Evolutionary conservation across 2,329 filamentous ascomycete species (phyloP).

Genomic region (Talaromyces sp.): DNA sequence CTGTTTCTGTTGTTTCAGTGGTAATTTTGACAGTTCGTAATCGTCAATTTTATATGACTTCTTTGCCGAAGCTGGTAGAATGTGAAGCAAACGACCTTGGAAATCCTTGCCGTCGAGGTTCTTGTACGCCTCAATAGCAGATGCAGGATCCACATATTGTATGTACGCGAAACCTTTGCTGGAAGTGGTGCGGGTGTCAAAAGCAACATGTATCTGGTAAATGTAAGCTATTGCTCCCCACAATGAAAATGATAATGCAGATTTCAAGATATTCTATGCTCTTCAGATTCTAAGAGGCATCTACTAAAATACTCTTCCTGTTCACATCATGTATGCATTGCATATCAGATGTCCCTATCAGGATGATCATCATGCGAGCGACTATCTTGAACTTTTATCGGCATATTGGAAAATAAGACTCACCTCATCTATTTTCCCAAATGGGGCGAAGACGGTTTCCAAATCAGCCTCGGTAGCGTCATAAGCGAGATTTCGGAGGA

Average conservation of each 20-base stretch:
- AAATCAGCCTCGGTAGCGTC: conserved; percentile 74
- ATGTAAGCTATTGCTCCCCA: conserved; percentile 40
- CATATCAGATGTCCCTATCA: conserved; percentile 99
- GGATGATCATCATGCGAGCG: conserved; percentile 83
- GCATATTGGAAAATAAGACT: conserved; percentile 37
- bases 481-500: conserved; percentile 85
- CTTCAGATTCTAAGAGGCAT: conserved; percentile 90
- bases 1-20: conserved; percentile 89
- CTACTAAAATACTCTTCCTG: conserved; percentile 96
- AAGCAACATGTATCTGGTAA: conserved; percentile 76
- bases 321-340: conserved; percentile 77
- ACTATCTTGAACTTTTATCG: conserved; percentile 5
- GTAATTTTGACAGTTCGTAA: conserved; percentile 82
- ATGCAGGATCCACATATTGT: conserved; percentile 67
- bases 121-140: conserved; percentile 75
- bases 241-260: conserved; percentile 3
- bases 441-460: conserved; percentile 63
- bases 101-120: conserved; percentile 80
- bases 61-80: conserved; percentile 80
- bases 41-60: conserved; percentile 80
- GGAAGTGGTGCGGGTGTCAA: conserved; percentile 63
- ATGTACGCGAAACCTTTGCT: conserved; percentile 91
- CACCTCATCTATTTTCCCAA: conserved; percentile 84
- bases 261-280: conserved; percentile 22
- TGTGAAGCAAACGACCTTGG: conserved; percentile 86